phyloP scores from a whole-genome alignment of 2,329 filamentous ascomycete species.

The Stagonosporopsis cucurbitacearum region DNA sequence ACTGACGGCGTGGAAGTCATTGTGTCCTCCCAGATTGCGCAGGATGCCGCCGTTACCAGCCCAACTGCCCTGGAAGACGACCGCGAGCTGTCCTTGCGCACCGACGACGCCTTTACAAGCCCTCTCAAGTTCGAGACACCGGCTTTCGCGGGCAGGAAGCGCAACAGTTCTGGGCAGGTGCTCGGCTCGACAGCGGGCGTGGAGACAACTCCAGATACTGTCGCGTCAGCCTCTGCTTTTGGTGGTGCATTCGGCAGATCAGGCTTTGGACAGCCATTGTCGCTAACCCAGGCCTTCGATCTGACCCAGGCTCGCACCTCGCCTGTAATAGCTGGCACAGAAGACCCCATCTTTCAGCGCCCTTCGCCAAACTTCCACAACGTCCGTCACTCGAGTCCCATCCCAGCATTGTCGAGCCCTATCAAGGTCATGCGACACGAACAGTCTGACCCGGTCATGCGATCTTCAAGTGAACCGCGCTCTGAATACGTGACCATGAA shows the following conservation, averaged over 20 bases:
- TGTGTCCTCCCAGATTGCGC: conserved; percentile 37
- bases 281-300: conserved; percentile 55
- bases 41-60: conserved; percentile 36
- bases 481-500: conserved; percentile 54
- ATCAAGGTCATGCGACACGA: conserved; percentile 35
- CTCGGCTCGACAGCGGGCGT: conserved; percentile 49
- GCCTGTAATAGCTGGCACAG: conserved; percentile 48
- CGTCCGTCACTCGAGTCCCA: conserved; percentile 47
- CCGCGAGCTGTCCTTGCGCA: conserved; percentile 24
- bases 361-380: conserved; percentile 54
- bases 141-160: conserved; percentile 49
- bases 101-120: conserved; percentile 34
- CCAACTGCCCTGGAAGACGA: conserved; percentile 40
- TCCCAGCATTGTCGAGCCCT: conserved; percentile 48
- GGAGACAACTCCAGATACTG: conserved; percentile 52
- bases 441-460: conserved; percentile 31
- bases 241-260: conserved; percentile 30
- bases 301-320: conserved; percentile 56
- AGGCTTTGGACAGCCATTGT: conserved; percentile 42
- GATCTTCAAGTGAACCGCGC: conserved; percentile 51
- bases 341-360: conserved; percentile 53
- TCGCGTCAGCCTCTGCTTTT: conserved; percentile 44
- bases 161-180: conserved; percentile 48
- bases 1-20: conserved; percentile 30
- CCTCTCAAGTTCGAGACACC: conserved; percentile 53